Evolutionary conservation across 192 early-diverging fungal genomes (phyloP).

Genomic region (Spizellomyces punctatus): DNA sequence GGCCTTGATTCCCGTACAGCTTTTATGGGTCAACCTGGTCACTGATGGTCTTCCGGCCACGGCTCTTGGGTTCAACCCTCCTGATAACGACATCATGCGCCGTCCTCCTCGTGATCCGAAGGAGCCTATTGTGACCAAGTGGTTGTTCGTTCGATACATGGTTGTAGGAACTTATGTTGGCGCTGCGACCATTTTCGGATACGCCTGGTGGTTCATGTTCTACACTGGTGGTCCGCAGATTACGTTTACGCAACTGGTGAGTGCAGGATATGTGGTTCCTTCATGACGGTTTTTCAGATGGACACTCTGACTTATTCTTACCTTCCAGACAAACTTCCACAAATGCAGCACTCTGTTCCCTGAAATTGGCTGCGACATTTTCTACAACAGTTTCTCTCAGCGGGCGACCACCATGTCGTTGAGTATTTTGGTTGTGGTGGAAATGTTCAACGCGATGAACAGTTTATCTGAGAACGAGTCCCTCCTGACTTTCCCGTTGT

Average conservation of each 20-base stretch:
- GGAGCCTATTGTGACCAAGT: conserved; percentile 89
- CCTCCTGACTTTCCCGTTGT: conserved; percentile 87
- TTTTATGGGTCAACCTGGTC: conserved; percentile 98
- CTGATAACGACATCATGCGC: conserved; percentile 96
- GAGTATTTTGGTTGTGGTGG: conserved; percentile 93
- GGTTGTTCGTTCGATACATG: conserved; percentile 96
- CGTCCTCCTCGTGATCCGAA: conserved; percentile 79
- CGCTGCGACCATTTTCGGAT: conserved; percentile 90
- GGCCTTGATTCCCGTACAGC: conserved; percentile 95
- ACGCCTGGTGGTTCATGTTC: conserved; percentile 99
- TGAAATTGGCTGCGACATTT: conserved; percentile 93
- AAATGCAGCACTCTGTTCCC: conserved; percentile 84
- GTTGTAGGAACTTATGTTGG: conserved; percentile 93
- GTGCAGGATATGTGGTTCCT: conserved; percentile 24
- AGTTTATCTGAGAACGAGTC: conserved; percentile 93
- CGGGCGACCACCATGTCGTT: conserved; percentile 95
- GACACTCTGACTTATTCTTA: conserved; percentile 16
- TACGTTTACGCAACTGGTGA: conserved; percentile 82
- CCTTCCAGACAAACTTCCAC: conserved; percentile 83
- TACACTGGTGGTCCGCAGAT: conserved; percentile 88
- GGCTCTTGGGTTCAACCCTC: conserved; percentile 96
- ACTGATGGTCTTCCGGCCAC: conserved; percentile 97
- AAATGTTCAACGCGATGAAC: conserved; percentile 99
- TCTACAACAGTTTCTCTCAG: conserved; percentile 73
- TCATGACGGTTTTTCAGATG: conserved; percentile 10